Percentiles rank a stretch among this genome's conserved stretches.
phyloP scores from a whole-genome alignment of 176 grass and related monocot species.

The Areca catechu region DNA sequence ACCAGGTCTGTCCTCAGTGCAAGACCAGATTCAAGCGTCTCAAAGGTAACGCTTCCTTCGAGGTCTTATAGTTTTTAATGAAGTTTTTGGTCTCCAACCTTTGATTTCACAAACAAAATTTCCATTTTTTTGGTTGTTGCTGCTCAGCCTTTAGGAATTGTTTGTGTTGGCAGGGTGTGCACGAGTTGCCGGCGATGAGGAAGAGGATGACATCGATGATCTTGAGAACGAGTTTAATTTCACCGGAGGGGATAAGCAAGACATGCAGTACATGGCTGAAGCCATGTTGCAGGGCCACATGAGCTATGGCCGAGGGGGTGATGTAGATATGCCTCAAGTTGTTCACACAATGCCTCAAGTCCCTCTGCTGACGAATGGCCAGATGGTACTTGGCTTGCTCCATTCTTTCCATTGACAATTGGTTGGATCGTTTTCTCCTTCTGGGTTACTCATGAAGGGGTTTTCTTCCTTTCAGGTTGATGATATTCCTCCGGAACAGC shows the following conservation, averaged over 20 bases:
- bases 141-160: not conserved
- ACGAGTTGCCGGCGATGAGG: constrained; percentile 73
- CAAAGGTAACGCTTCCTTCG: constrained; percentile 45
- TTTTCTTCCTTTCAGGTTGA: constrained; percentile 36
- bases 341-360: constrained; percentile 49
- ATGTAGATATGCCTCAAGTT: constrained; percentile 27
- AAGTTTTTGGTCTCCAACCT: not conserved
- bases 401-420: not conserved
- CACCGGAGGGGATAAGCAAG: constrained; percentile 31
- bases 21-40: constrained; percentile 99
- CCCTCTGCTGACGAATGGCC: constrained; percentile 83
- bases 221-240: constrained; percentile 77
- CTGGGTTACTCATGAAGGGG: not conserved
- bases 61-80: not conserved
- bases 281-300: constrained; percentile 60
- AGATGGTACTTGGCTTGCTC: constrained; percentile 41
- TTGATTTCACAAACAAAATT: not conserved
- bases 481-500: constrained; percentile 89
- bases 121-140: not conserved
- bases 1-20: constrained; percentile 91
- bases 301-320: constrained; percentile 62
- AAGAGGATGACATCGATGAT: constrained; percentile 80
- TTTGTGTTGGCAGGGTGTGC: constrained; percentile 34
- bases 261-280: constrained; percentile 43
- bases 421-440: not conserved